Evolutionary conservation across 2,329 filamentous ascomycete species (phyloP).

Genomic region (Daldinia eschscholtzii): DNA sequence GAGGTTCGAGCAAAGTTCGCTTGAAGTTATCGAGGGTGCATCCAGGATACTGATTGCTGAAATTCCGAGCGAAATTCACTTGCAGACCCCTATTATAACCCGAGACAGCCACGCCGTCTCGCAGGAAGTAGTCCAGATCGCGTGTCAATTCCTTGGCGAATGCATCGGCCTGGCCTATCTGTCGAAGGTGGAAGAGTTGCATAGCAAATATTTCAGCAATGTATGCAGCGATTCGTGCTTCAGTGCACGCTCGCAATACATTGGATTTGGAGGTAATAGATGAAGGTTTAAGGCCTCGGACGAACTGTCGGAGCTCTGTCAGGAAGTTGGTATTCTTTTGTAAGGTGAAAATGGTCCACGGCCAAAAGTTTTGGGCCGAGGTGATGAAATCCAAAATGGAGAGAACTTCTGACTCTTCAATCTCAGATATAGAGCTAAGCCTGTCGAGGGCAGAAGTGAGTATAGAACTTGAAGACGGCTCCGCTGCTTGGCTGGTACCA

Average conservation of each 20-base stretch:
- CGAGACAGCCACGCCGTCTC: slow-evolving; percentile 81
- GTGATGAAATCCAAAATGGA: slow-evolving; percentile 89
- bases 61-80: slow-evolving; percentile 85
- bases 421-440: slow-evolving; percentile 72
- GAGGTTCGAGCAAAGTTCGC: slow-evolving; percentile 74
- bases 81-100: slow-evolving; percentile 91
- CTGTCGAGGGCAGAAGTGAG: slow-evolving; percentile 79
- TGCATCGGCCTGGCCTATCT: slow-evolving; percentile 74
- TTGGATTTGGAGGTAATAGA: slow-evolving; percentile 67
- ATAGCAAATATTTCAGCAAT: slow-evolving; percentile 91
- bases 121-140: slow-evolving; percentile 82
- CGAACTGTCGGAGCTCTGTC: slow-evolving; percentile 76
- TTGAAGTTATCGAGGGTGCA: slow-evolving; percentile 84
- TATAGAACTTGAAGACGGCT: slow-evolving; percentile 70
- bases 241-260: slow-evolving; percentile 68
- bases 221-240: slow-evolving; percentile 81
- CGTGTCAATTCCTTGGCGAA: slow-evolving; percentile 79
- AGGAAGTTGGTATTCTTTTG: slow-evolving; percentile 81
- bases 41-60: slow-evolving; percentile 80
- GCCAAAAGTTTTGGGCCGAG: slow-evolving; percentile 92
- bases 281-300: slow-evolving; percentile 69
- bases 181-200: slow-evolving; percentile 87
- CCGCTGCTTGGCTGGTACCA: slow-evolving; percentile 64
- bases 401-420: slow-evolving; percentile 75
- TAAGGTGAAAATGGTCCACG: slow-evolving; percentile 88